Evolutionary conservation across 306 rosid species (phyloP).

Genomic region (Rosa persica): DNA sequence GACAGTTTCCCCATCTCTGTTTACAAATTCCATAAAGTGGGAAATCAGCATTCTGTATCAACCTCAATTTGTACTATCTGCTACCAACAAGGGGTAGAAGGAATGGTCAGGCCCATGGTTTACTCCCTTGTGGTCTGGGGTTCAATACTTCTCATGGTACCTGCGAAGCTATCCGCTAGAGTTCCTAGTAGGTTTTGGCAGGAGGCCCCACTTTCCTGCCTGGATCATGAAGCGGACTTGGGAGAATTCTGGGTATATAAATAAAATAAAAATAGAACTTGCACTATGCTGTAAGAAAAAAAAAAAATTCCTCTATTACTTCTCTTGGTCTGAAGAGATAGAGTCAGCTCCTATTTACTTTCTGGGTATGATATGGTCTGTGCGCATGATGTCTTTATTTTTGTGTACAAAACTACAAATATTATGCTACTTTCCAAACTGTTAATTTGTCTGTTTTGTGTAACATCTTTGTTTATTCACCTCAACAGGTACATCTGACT

Average conservation of each 20-base stretch:
- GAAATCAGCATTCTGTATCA: too few relatives aligned
- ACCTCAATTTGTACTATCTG: too few relatives aligned
- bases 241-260: background rate
- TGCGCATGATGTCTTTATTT: conserved; percentile 10
- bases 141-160: background rate
- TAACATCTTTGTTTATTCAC: conserved; percentile 17
- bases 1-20: background rate
- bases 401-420: background rate
- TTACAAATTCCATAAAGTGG: too few relatives aligned
- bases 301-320: background rate
- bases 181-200: background rate
- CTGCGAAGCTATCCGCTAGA: background rate
- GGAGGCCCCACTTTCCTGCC: background rate
- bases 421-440: conserved; percentile 16
- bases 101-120: too few relatives aligned
- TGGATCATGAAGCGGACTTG: background rate
- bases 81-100: too few relatives aligned
- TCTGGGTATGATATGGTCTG: background rate
- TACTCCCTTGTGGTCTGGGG: too few relatives aligned
- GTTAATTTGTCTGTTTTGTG: background rate
- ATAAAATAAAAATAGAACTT: too few relatives aligned
- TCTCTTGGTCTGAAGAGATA: background rate
- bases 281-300: background rate
- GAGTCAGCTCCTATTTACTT: background rate
- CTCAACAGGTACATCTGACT: conserved; percentile 76